A percentile compares a stretch with the other conserved stretches of the same genome.
These are phyloP conservation scores for Meyerozyma elateridarum DNA, from an alignment of 1,139 yeast genomes.

Conservation along the genomic window DNA sequence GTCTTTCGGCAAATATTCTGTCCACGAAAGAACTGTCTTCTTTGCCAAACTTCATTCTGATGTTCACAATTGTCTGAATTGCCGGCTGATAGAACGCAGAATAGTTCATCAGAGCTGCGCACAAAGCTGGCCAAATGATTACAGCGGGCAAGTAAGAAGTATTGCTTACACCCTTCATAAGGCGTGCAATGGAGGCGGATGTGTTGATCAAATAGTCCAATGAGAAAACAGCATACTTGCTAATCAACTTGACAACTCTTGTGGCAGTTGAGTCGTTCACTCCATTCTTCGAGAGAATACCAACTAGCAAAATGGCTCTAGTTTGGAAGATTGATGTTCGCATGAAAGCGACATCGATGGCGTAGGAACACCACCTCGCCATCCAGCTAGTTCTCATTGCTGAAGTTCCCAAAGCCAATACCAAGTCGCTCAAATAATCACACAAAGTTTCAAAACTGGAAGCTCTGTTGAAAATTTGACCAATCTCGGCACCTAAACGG, in stretches of 20 bases:
- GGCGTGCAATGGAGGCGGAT: constrained; percentile 50
- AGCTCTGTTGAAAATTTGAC: constrained; percentile 45
- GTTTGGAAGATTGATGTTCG: constrained; percentile 61
- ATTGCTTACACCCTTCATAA: constrained; percentile 58
- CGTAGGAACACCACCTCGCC: constrained; percentile 64
- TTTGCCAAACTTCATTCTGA: constrained; percentile 23
- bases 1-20: constrained; percentile 34
- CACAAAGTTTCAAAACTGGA: constrained; percentile 62
- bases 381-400: constrained; percentile 58
- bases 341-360: constrained; percentile 62
- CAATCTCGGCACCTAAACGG: constrained; percentile 21
- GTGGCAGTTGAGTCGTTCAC: constrained; percentile 58
- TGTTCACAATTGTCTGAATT: constrained; percentile 33
- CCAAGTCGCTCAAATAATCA: constrained; percentile 52
- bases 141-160: constrained; percentile 51
- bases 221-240: constrained; percentile 25
- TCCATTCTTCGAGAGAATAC: constrained; percentile 63
- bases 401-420: constrained; percentile 44
- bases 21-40: constrained; percentile 21
- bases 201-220: constrained; percentile 22
- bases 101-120: constrained; percentile 32
- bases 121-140: constrained; percentile 60
- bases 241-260: constrained; percentile 33
- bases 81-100: constrained; percentile 52
- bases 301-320: constrained; percentile 68